phyloP scores from a whole-genome alignment of 345 rosid species.

The Syzygium aqueum region DNA sequence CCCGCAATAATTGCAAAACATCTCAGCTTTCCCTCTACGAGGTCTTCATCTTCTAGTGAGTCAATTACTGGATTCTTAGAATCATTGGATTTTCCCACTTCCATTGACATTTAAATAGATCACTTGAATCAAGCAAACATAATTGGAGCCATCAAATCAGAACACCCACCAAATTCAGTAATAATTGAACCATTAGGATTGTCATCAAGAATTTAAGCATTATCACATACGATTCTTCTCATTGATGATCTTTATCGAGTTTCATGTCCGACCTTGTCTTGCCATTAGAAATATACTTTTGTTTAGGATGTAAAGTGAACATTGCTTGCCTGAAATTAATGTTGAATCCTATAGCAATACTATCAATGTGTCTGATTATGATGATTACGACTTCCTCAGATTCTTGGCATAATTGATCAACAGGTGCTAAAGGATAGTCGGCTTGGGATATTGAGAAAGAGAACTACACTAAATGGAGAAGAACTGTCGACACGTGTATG shows the following conservation, averaged over 20 bases:
- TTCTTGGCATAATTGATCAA: conserved; percentile 89
- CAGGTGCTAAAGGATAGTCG: conserved; percentile 85
- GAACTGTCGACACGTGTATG: conserved; percentile 70
- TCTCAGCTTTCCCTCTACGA: no score
- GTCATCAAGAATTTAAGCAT: no score
- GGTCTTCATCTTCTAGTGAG: no score
- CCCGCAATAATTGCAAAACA: no score
- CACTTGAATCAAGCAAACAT: no score
- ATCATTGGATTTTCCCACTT: no score
- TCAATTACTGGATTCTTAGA: no score
- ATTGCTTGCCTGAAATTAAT: not conserved
- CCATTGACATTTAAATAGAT: no score
- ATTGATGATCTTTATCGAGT: not conserved
- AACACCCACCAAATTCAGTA: no score
- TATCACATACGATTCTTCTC: no score
- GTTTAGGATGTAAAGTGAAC: not conserved
- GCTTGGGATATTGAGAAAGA: conserved; percentile 76
- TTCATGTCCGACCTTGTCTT: not conserved
- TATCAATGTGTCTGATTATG: not conserved
- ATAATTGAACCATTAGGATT: no score
- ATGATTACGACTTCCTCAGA: conserved; percentile 27
- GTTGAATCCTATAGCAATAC: not conserved
- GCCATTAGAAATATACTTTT: not conserved
- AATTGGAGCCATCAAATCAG: no score
- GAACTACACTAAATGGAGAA: conserved; percentile 63